A percentile compares a stretch with the other conserved stretches of the same genome.
Conservation (phyloP, 1,139 yeast genomes). For the Taphrina flavorubra region DNA sequence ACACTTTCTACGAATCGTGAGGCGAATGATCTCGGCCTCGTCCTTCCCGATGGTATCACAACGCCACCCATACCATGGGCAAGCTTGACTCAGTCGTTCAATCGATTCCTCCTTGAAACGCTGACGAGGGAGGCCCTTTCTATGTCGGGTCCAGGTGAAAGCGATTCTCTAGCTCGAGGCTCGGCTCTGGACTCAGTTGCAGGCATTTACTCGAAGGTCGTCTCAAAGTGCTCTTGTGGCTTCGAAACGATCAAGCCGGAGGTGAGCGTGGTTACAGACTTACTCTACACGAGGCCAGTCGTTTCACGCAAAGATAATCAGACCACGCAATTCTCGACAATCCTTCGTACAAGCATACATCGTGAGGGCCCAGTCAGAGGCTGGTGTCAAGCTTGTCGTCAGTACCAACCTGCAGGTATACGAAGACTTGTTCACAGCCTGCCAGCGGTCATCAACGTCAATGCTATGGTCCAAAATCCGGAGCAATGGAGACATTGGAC, state of each 20-base stretch:
- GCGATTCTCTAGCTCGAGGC: slow-evolving; percentile 53
- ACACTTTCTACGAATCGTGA: slow-evolving; percentile 53
- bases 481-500: slow-evolving; percentile 46
- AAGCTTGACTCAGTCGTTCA: slow-evolving; percentile 59
- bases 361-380: slow-evolving; percentile 41
- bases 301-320: slow-evolving; percentile 29
- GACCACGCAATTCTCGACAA: slow-evolving; percentile 41
- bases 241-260: slow-evolving; percentile 43
- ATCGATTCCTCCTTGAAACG: slow-evolving; percentile 63
- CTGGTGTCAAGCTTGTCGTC: slow-evolving; percentile 43
- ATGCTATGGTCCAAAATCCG: slow-evolving; percentile 57
- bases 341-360: slow-evolving; percentile 42
- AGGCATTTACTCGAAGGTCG: slow-evolving; percentile 53
- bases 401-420: slow-evolving; percentile 36
- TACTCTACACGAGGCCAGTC: slow-evolving; percentile 45
- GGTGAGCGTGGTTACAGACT: slow-evolving; percentile 45
- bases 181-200: slow-evolving; percentile 25
- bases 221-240: slow-evolving; percentile 45
- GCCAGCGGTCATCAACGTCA: slow-evolving; percentile 72
- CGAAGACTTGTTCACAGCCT: slow-evolving; percentile 58
- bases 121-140: slow-evolving; percentile 55
- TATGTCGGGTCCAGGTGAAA: slow-evolving; percentile 19
- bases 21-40: slow-evolving; percentile 55
- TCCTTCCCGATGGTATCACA: slow-evolving; percentile 58
- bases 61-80: slow-evolving; percentile 44